A percentile compares a stretch with the other conserved stretches of the same genome.
Evolutionary conservation across 129 eudicot genomes (phyloP).

Genomic region (Chrysanthemum makinoi): DNA sequence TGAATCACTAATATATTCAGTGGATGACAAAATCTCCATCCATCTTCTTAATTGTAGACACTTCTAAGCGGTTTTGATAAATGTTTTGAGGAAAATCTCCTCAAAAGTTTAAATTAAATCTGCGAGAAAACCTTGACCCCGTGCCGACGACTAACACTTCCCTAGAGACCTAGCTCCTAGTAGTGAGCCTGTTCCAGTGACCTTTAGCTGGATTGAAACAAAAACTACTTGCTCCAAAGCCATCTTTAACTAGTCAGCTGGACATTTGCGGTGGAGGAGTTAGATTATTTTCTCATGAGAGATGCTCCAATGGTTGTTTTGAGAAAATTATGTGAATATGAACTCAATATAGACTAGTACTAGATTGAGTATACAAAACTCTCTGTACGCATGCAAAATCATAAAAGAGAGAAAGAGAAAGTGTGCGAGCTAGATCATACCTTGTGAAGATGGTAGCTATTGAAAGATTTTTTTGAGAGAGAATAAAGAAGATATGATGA

Average conservation of each 20-base stretch:
- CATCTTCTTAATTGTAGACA: not conserved
- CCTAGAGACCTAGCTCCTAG: too few species aligned
- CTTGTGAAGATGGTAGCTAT: constrained; percentile 20
- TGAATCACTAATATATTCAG: too few species aligned
- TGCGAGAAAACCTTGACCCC: too few species aligned
- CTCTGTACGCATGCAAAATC: not conserved
- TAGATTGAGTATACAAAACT: not conserved
- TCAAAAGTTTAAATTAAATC: too few species aligned
- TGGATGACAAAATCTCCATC: not conserved
- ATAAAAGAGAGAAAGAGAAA: not conserved
- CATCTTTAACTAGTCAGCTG: too few species aligned
- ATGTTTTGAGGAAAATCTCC: not conserved
- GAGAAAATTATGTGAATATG: not conserved
- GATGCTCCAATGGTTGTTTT: too few species aligned
- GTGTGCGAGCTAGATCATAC: not conserved
- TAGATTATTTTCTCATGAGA: too few species aligned
- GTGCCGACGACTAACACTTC: too few species aligned
- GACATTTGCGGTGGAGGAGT: too few species aligned
- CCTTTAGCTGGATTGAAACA: too few species aligned
- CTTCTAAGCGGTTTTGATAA: not conserved
- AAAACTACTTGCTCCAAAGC: too few species aligned
- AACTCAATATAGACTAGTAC: not conserved
- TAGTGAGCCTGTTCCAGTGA: too few species aligned
- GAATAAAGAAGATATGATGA: constrained; percentile 5
- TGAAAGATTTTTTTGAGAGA: constrained; percentile 9